A percentile compares a stretch with the other conserved stretches of the same genome.
Evolutionary conservation across 2,329 filamentous ascomycete genomes (phyloP).

Genomic region (Fusarium paranaense): DNA sequence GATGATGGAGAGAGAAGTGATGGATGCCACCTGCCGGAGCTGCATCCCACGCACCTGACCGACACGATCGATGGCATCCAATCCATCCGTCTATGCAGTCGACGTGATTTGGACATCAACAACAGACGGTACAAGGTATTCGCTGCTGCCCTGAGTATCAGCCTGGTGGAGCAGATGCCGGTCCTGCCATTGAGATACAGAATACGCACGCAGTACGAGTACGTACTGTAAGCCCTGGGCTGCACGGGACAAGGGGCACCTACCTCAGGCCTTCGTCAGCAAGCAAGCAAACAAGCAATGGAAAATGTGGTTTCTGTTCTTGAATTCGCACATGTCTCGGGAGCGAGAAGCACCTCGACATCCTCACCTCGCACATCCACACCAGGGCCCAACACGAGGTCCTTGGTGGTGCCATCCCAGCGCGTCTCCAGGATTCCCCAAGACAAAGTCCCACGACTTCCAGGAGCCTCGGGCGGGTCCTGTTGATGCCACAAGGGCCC

Average conservation of each 20-base stretch:
- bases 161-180: constrained; percentile 22
- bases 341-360: constrained; percentile 13
- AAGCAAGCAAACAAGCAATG: neutral
- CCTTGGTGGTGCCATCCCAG: constrained; percentile 41
- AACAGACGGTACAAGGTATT: neutral
- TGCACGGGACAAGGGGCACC: constrained; percentile 37
- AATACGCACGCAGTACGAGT: constrained; percentile 2
- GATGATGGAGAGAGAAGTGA: constrained; percentile 8
- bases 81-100: neutral
- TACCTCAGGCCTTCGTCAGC: constrained; percentile 32
- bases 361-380: constrained; percentile 32
- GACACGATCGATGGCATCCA: constrained; percentile 5
- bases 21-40: neutral
- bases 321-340: constrained; percentile 25
- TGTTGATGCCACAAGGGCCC: constrained; percentile 42
- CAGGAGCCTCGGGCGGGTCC: constrained; percentile 44
- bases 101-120: neutral
- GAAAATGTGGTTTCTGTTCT: neutral
- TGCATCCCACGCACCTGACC: constrained; percentile 5
- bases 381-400: constrained; percentile 44
- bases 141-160: constrained; percentile 22
- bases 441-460: constrained; percentile 41
- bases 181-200: constrained; percentile 25
- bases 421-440: constrained; percentile 46
- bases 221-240: constrained; percentile 26